phyloP scores from a whole-genome alignment of 345 rosid species.

The Eutrema japonicum region DNA sequence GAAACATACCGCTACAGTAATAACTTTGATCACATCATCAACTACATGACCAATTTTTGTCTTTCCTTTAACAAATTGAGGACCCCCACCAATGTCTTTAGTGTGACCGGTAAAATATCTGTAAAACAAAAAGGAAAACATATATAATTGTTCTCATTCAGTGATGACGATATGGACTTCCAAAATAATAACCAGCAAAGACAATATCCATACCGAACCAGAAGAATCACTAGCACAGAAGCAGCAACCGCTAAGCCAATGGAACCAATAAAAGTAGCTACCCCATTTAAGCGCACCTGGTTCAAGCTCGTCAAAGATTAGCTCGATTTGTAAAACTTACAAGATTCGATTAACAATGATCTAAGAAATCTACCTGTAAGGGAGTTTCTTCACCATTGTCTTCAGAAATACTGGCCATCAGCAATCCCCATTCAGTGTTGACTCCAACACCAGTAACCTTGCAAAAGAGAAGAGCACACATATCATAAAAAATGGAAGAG shows the following conservation, averaged over 20 bases:
- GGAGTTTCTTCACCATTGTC: constrained; percentile 99
- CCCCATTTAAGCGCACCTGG: constrained; percentile 97
- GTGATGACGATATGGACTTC: not conserved
- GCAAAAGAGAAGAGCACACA: constrained; percentile 20
- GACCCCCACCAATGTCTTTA: constrained; percentile 49
- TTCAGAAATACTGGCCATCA: constrained; percentile 97
- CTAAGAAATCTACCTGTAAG: constrained; percentile 66
- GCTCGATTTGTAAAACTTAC: constrained; percentile 15
- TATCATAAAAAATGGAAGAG: not conserved
- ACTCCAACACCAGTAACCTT: constrained; percentile 95
- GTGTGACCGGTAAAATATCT: constrained; percentile 87
- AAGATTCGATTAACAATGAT: not conserved
- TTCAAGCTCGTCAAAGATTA: constrained; percentile 19
- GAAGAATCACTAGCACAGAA: constrained; percentile 73
- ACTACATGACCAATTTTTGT: constrained; percentile 63
- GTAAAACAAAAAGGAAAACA: constrained; percentile 16
- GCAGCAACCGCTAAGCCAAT: constrained; percentile 85
- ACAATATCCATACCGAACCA: constrained; percentile 60
- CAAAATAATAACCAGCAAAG: constrained; percentile 21
- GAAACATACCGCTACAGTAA: constrained; percentile 85
- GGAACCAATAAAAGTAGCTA: constrained; percentile 92
- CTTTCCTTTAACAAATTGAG: constrained; percentile 62
- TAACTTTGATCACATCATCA: constrained; percentile 75
- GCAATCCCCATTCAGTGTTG: constrained; percentile 98
- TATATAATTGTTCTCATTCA: not conserved